Conservation (phyloP, 768 basidiomycete species). For the Tephrocybe sp. region DNA sequence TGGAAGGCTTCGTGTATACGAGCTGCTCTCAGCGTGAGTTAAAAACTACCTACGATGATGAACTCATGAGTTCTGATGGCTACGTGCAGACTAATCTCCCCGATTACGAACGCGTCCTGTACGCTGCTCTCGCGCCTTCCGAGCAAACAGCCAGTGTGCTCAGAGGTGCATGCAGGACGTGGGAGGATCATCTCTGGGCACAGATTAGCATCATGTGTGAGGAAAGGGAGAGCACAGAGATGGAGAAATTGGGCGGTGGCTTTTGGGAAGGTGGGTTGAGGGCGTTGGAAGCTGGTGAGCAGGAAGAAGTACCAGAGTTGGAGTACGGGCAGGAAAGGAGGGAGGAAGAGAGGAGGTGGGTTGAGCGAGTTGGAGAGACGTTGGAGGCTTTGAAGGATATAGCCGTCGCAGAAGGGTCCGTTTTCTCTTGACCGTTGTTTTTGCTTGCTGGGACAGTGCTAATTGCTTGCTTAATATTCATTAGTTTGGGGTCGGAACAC, state of each 20-base stretch:
- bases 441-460: neutral
- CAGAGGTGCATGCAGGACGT: slow-evolving; percentile 77
- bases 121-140: slow-evolving; percentile 81
- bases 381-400: slow-evolving; percentile 60
- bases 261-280: slow-evolving; percentile 77
- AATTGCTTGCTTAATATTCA: slow-evolving; percentile 1
- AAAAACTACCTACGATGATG: neutral
- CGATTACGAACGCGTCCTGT: slow-evolving; percentile 78
- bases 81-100: slow-evolving; percentile 48
- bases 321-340: slow-evolving; percentile 66
- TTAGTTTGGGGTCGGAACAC: slow-evolving; percentile 66
- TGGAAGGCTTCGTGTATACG: slow-evolving; percentile 90
- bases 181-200: slow-evolving; percentile 97
- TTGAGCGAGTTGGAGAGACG: slow-evolving; percentile 57
- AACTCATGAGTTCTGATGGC: too few relatives aligned
- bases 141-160: slow-evolving; percentile 64
- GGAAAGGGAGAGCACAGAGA: slow-evolving; percentile 70
- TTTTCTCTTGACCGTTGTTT: neutral
- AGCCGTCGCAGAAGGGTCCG: slow-evolving; percentile 63
- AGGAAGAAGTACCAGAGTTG: slow-evolving; percentile 56
- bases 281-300: slow-evolving; percentile 42
- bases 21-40: slow-evolving; percentile 72
- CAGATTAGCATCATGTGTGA: slow-evolving; percentile 81
- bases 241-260: slow-evolving; percentile 65
- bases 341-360: slow-evolving; percentile 40